Base-by-base conservation (phyloP, 768 basidiomycete genomes). In the Phaeolepiota aurea region DNA sequence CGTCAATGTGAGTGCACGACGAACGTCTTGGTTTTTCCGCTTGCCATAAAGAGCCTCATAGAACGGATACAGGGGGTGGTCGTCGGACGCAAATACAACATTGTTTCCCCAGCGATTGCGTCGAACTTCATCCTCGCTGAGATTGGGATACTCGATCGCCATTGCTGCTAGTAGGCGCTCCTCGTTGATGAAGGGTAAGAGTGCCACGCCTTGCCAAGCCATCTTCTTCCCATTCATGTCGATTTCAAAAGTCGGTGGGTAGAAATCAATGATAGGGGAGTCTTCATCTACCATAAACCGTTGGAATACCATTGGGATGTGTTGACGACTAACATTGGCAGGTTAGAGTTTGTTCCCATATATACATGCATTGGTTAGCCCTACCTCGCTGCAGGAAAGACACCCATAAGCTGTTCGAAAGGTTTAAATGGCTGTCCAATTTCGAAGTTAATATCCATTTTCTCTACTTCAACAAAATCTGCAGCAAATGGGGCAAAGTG, bases 181-280 rank as follows among this genome's bases (percentile, higher is more conserved):
- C 57, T 82, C 72, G 54, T 98, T 88, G 47, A 99, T 98, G 68
- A 98, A 99, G 0, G 96, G 93, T 15, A 99, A 68, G 5, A 99
- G 68, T 0, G 96, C 93, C 42, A 99, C 91, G 40, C 96, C 96
- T 61, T 99, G 94, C 96, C 96, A 99, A 4, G 87, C 73, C 93
- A 98, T 97, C 64, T 87, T 88, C 67, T 98, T 98, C 44, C 96
- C 96, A 54, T 99, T 99, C 96, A 99, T 99, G 61, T 99, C 96
- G 54, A 98, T 83, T 51, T 93, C 79, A 59, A 99, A 99, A 12
- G 83, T 77, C 0, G 71, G 47, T 0, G 94, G 94, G 62, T 98
- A 98, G 66, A 97, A 98, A 54, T 98, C 93, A 44, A 90, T 77
- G 59, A 98, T 97, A 5, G 91, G 89, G 0, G 93, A 97, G 21